A percentile compares a stretch with the other conserved stretches of the same genome.
Evolutionary conservation across 441 rosid genomes (phyloP).

Genomic region (Populus tomentosa): DNA sequence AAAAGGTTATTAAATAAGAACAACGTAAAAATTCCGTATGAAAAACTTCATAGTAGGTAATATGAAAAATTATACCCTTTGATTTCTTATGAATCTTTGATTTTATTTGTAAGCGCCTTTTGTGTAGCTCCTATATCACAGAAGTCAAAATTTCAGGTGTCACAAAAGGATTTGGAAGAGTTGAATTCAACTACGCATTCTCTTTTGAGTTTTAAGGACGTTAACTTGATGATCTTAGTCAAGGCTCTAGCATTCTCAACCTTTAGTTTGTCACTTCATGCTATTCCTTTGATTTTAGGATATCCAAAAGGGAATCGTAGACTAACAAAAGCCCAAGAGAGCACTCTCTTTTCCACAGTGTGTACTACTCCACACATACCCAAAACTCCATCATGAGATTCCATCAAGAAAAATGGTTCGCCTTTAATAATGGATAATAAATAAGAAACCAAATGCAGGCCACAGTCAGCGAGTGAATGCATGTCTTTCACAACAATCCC

Average conservation of each 20-base stretch:
- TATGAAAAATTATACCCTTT: background rate
- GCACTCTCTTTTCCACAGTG: background rate
- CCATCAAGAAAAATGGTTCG: background rate
- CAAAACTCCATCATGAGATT: background rate
- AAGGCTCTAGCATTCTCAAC: background rate
- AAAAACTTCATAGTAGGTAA: background rate
- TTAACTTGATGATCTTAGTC: background rate
- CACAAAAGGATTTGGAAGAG: background rate
- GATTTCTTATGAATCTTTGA: slow-evolving; percentile 13
- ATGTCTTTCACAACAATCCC: background rate
- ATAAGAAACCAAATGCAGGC: background rate
- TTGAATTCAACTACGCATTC: background rate
- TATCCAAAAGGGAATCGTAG: background rate
- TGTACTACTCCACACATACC: background rate
- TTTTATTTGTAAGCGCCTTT: slow-evolving; percentile 20
- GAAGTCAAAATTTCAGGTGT: background rate
- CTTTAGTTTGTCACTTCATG: background rate
- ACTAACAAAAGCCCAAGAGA: background rate
- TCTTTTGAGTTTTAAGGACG: background rate
- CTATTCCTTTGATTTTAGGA: background rate
- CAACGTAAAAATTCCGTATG: background rate
- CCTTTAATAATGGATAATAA: background rate
- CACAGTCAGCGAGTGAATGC: background rate
- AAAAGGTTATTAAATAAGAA: background rate
- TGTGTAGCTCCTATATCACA: slow-evolving; percentile 21